Evolutionary conservation across 306 rosid genomes (phyloP), one percentile per base, ranked within the genome.

Genomic region (Luffa aegyptiaca): DNA sequence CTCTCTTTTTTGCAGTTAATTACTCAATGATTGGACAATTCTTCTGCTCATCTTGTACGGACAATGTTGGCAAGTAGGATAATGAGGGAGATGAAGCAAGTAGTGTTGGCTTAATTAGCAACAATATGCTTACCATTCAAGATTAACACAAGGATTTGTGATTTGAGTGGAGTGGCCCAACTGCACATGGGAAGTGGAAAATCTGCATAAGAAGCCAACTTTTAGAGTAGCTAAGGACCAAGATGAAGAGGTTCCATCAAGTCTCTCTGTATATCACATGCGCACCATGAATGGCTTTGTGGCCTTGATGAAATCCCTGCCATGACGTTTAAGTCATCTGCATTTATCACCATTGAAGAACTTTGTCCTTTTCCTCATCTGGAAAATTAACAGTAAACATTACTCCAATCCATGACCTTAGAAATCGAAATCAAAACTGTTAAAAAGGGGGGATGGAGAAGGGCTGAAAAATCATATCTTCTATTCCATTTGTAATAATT

Each of bases 211-310:
- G 68, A 81, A 45, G 77, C 56, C 80, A 83, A 87, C 86, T 85
- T 81, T 62, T 84, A 84, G 88, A 87, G 7, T 96, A 87, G 97
- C 94, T 83, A 87, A 84, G 85, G 76, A 79, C 70, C 49, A 41
- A 55, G 41, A n/a, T 57, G 80, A 76, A 78, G 62, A 48, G 45
- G 26, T 31, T 42, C 79, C 36, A 48, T 31, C 61, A 45, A 41
- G 9, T 13, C 51, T 81, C 81, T 75, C 79, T 70, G 84, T 70
- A 78, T 79, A 78, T 79, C 85, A 84, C 89, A 82, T 59, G 62
- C 58, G 65, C 86, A 81, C 89, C 86, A 78, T 37, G 83, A 69
- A 84, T 63, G 70, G 46, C 44, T 86, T 82, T 83, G 91, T 90
- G 93, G 94, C 83, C 79, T 36, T 56, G 57, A 73, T 61, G 35